Conservation (phyloP, 164 flowering plant genomes). For the Vitis labrusca region DNA sequence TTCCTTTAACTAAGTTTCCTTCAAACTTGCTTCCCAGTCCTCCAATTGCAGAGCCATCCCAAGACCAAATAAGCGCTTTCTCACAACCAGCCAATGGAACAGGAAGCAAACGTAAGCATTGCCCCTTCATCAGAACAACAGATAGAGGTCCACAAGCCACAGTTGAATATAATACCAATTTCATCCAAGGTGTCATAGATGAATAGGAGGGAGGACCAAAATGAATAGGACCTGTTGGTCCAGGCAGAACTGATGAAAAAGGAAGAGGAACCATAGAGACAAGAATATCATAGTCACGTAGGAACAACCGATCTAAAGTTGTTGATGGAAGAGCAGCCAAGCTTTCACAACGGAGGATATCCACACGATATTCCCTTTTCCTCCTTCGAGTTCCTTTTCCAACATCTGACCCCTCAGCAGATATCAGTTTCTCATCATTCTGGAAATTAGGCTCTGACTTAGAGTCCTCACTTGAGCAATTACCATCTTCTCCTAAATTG, state of each 20-base stretch:
- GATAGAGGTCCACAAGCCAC: conserved; percentile 81
- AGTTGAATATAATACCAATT: conserved; percentile 77
- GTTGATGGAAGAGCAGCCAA: conserved; percentile 84
- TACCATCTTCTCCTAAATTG: conserved; percentile 22
- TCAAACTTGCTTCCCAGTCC: conserved; percentile 94
- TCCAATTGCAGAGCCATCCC: conserved; percentile 93
- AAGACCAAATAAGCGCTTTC: conserved; percentile 95
- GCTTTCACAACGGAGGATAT: conserved; percentile 98
- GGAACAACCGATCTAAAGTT: conserved; percentile 81
- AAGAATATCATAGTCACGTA: conserved; percentile 88
- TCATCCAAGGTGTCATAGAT: conserved; percentile 99
- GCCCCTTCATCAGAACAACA: conserved; percentile 96
- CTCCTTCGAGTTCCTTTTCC: conserved; percentile 39
- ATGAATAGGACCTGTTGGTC: conserved; percentile 86
- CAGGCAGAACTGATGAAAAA: conserved; percentile 84
- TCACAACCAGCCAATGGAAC: conserved; percentile 94
- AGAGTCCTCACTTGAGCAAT: conserved; percentile 25
- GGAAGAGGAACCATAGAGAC: conserved; percentile 98
- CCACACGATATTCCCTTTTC: conserved; percentile 70
- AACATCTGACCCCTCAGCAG: conserved; percentile 31
- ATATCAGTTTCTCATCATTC: conserved; percentile 36
- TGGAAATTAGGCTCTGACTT: conserved; percentile 25
- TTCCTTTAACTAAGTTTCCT: conserved; percentile 89
- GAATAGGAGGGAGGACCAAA: conserved; percentile 95
- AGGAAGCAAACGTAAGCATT: conserved; percentile 87